These are phyloP conservation scores for Psilocybe sp. DNA, from an alignment of 768 basidiomycete species.

Conservation along the genomic window DNA sequence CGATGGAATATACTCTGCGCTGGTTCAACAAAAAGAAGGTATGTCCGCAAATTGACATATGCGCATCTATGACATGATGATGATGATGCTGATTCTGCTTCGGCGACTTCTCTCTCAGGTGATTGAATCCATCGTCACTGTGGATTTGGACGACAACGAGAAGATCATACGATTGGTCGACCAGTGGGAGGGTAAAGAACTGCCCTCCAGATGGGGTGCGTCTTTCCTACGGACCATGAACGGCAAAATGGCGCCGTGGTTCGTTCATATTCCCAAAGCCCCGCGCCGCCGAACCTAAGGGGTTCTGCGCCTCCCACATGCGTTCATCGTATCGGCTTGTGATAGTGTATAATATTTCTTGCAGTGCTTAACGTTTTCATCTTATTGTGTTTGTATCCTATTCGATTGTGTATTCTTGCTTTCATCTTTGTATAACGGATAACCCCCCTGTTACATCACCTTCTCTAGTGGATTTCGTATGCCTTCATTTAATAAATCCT, in stretches of 20 bases:
- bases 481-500: too few species aligned
- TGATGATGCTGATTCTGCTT: background rate
- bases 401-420: background rate
- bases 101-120: slow-evolving; percentile 30
- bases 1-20: slow-evolving; percentile 58
- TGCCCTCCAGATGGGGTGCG: slow-evolving; percentile 47
- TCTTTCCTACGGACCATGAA: slow-evolving; percentile 45
- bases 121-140: slow-evolving; percentile 56
- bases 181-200: slow-evolving; percentile 56
- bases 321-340: background rate
- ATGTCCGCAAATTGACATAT: slow-evolving; percentile 1
- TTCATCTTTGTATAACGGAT: background rate
- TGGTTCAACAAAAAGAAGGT: slow-evolving; percentile 53
- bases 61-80: too few species aligned
- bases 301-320: background rate
- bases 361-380: background rate
- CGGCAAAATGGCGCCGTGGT: slow-evolving; percentile 51
- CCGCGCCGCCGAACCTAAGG: background rate
- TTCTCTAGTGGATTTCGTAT: too few species aligned
- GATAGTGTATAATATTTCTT: background rate
- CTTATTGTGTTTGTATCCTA: background rate
- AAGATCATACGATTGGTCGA: slow-evolving; percentile 59
- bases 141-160: slow-evolving; percentile 64
- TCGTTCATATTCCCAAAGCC: slow-evolving; percentile 47
- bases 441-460: too few species aligned